Base-by-base conservation (phyloP, 163 green algal species). In the Scenedesmus sp. region DNA sequence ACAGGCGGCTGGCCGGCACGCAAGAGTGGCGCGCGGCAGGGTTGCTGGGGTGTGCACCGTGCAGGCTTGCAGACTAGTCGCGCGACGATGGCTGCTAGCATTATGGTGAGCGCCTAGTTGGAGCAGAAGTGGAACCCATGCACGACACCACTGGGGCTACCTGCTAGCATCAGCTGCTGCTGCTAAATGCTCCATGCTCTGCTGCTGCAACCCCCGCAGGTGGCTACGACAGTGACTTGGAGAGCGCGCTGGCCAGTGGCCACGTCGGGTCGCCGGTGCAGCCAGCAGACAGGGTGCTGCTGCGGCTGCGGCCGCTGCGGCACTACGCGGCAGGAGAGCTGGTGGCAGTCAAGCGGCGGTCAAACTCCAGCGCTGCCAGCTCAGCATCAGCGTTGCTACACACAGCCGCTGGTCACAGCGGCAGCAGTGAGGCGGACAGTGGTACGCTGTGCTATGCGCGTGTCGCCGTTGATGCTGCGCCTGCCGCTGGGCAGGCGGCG, bases 251-350 rank as follows among this genome's bases (percentile, higher is more conserved):
- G 9, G 46, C 88, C 51, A 89, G 90, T 22, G 95, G 95, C 6
- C n/a, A 90, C 22, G 92, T 94, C 0, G 95, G 95, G 40, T 84
- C 91, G 16, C 89, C 91, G 26, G 84, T 97, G 61, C 87, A 93
- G 42, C 88, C 94, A 24, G 68, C 83, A 13, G 95, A 97, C 92
- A 70, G 49, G 16, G 86, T 73, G 24, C 84, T 96, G 72, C 90
- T 96, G 59, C 91, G 94, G 82, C 93, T 96, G 35, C 91, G 90
- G 72, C 95, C 95, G 24, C 92, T 97, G 84, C 78, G 95, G 24
- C 91, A 90, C 18, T 95, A 93, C 86, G 88, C 73, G 33, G 92
- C 90, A 9, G 93, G 93, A 15, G 95, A 94, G 87, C 56, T 95
- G 78, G 94, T 93, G 76, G 95, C 94, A 20, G 84, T 92, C 85